Conservation (phyloP, 1,139 yeast species). For the Suhomyces chickasaworum region DNA sequence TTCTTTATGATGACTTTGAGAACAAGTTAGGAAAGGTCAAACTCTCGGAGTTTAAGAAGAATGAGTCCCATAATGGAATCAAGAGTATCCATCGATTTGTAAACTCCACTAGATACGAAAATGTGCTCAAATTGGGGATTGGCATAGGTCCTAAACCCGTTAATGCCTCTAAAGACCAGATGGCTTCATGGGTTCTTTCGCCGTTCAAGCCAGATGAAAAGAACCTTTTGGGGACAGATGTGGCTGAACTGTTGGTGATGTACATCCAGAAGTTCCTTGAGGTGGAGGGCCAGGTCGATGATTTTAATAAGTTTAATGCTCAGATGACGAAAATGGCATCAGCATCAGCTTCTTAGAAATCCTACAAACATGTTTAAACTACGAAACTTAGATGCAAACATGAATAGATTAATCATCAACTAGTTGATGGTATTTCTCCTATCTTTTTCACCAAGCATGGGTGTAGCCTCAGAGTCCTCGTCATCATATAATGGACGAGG, state of each 20-base stretch:
- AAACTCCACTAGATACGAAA: slow-evolving; percentile 5
- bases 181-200: slow-evolving; percentile 47
- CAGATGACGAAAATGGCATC: slow-evolving; percentile 14
- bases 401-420: background rate
- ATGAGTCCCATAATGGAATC: slow-evolving; percentile 47
- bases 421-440: slow-evolving; percentile 12
- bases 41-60: slow-evolving; percentile 32
- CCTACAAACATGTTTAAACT: background rate
- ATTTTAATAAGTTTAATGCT: slow-evolving; percentile 18
- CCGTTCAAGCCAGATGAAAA: slow-evolving; percentile 23
- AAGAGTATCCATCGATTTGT: slow-evolving; percentile 25
- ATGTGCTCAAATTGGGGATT: slow-evolving; percentile 37
- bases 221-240: background rate
- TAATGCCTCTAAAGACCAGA: slow-evolving; percentile 34
- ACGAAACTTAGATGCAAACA: background rate
- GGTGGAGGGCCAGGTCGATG: slow-evolving; percentile 14
- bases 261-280: slow-evolving; percentile 14
- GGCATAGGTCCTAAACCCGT: slow-evolving; percentile 51
- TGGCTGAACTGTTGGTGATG: slow-evolving; percentile 6
- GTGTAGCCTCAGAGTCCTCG: background rate
- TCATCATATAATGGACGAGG: background rate
- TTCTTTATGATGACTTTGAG: slow-evolving; percentile 48
- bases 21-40: slow-evolving; percentile 31
- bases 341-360: background rate
- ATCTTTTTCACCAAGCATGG: background rate